phyloP scores from a whole-genome alignment of 352 stramenopile species.

The Hyphochytrium catenoides region DNA sequence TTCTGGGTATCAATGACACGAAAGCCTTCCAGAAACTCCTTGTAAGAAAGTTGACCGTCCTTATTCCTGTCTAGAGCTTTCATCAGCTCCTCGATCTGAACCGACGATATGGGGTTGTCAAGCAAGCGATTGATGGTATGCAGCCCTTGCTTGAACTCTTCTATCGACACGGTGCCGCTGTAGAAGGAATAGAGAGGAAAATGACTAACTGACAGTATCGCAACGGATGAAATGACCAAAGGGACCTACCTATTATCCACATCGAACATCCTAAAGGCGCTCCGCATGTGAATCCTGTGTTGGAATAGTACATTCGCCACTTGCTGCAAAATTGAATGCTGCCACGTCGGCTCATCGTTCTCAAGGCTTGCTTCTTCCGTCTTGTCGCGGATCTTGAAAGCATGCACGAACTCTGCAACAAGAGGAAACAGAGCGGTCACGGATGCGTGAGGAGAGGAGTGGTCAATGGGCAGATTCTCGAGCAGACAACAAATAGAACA shows the following conservation, averaged over 20 bases:
- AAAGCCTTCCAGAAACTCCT: conserved; percentile 79
- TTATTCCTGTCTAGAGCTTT: conserved; percentile 60
- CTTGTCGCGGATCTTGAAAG: conserved; percentile 53
- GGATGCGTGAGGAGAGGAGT: too few species aligned
- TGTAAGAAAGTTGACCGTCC: conserved; percentile 73
- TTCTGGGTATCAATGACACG: conserved; percentile 48
- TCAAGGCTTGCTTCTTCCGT: conserved; percentile 29
- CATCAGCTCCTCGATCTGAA: conserved; percentile 70
- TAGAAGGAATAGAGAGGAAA: too few species aligned
- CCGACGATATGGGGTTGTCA: conserved; percentile 62
- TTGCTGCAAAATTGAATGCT: conserved; percentile 71
- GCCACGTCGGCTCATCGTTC: conserved; percentile 50
- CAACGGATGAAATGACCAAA: conserved; percentile 9
- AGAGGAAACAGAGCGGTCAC: too few species aligned
- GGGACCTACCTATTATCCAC: conserved; percentile 51
- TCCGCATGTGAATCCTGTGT: conserved; percentile 71
- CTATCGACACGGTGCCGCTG: conserved; percentile 34
- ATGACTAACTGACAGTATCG: too few species aligned
- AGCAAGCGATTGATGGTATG: conserved; percentile 64
- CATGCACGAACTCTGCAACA: conserved; percentile 68
- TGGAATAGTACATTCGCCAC: conserved; percentile 82
- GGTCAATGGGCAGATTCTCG: background rate
- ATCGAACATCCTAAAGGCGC: conserved; percentile 76
- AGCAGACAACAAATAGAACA: too few species aligned
- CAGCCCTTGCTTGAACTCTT: conserved; percentile 62